Evolutionary conservation across 352 stramenopile species (phyloP), one percentile per base, ranked within the genome.

Genomic region (Globisporangium okanoganense): DNA sequence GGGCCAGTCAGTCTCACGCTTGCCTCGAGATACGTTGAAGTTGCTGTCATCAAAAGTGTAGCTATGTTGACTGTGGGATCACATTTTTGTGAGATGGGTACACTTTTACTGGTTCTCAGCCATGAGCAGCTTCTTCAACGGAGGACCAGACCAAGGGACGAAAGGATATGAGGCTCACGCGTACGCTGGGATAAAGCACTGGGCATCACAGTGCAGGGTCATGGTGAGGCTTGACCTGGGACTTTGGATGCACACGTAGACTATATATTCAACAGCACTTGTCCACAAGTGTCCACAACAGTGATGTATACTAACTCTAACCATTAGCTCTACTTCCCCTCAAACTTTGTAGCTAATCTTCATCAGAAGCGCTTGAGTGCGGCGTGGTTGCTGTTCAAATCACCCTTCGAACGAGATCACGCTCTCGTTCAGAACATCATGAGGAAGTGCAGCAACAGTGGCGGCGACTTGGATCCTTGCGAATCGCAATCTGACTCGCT

Each of bases 361-460:
- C 31, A 36, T 6, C 31, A 36, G 35, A 40, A 16, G 35, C 9
- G 35, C 35, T 40, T 14, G 13, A 12, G 9, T 40, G 10, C 10
- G 13, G 10, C 10, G 13, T 16, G 38, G 7, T 14, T 33, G 29
- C 29, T 33, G 3, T 33, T 6, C 3, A 33, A 6, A 9, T 20
- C 44, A 2, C 12, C 4, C 10, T 10, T 51, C 20, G 20, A 51
- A 0, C 25, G 10, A 5, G 7, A 18, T 14, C 27, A 22, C 51
- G 14, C 36, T 47, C 33, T 5, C 35, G 12, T 13, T 48, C 41
- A 64, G 29, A 64, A 64, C 29, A 47, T 48, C 58, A 64, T 35
- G 49, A 64, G 49, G 27, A 58, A 58, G 48, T 64, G 58, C n/a
- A 64, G 49, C 25, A 64, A 8, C 38, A 58, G 47, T 27, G 58